Conservation (phyloP, 345 rosid genomes). For the Leavenworthia alabamica region DNA sequence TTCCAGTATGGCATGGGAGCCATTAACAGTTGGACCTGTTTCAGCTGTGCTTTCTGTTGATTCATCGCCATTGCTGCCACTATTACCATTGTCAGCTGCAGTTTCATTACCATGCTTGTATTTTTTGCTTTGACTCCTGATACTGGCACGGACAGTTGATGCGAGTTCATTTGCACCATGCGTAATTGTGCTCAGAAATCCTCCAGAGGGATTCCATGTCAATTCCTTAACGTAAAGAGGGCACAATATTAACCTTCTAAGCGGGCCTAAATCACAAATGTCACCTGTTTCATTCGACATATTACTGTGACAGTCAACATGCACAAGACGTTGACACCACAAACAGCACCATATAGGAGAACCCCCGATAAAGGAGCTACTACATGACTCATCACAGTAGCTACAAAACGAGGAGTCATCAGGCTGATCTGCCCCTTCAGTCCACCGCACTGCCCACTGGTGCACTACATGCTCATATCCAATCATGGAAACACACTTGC, state of each 20-base stretch:
- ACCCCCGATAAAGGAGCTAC: constrained; percentile 88
- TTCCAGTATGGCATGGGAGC: constrained; percentile 43
- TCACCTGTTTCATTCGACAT: constrained; percentile 80
- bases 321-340: constrained; percentile 97
- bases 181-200: constrained; percentile 83
- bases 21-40: constrained; percentile 38
- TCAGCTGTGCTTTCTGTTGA: constrained; percentile 60
- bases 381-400: constrained; percentile 87
- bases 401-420: constrained; percentile 76
- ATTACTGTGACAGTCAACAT: constrained; percentile 80
- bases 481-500: constrained; percentile 80
- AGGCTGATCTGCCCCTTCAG: constrained; percentile 79
- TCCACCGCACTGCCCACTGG: constrained; percentile 96
- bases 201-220: constrained; percentile 50
- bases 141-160: constrained; percentile 86
- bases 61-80: constrained; percentile 48
- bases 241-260: constrained; percentile 74
- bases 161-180: constrained; percentile 97
- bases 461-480: constrained; percentile 73
- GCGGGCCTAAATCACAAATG: constrained; percentile 78
- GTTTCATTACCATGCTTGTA: constrained; percentile 58
- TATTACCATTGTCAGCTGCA: constrained; percentile 48
- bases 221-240: constrained; percentile 81
- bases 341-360: constrained; percentile 98
- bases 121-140: constrained; percentile 83